phyloP scores from a whole-genome alignment of 257 asterid genomes.

The Capsicum rhomboideum region DNA sequence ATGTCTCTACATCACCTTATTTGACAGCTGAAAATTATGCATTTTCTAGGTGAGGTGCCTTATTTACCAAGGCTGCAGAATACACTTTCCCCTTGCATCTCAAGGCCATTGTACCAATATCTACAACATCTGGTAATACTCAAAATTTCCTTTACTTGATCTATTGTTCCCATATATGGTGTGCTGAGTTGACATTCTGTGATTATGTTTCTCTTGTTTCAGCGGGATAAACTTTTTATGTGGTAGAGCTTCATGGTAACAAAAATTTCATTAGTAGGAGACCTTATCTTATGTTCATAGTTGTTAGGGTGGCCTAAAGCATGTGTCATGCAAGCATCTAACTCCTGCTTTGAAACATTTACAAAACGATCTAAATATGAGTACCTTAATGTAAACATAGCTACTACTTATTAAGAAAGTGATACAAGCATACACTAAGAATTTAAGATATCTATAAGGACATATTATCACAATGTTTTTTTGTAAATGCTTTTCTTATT shows the following conservation, averaged over 20 bases:
- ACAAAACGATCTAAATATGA: neutral
- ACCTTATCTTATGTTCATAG: neutral
- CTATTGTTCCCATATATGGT: neutral
- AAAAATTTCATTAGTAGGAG: neutral
- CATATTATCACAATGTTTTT: neutral
- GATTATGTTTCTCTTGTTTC: neutral
- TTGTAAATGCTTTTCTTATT: neutral
- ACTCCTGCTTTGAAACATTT: neutral
- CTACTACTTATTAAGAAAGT: neutral
- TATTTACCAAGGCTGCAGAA: conserved; percentile 24
- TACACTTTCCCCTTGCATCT: conserved; percentile 25
- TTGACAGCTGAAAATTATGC: conserved; percentile 1
- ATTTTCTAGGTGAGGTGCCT: conserved; percentile 45
- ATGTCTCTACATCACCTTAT: neutral
- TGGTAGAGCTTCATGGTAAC: neutral
- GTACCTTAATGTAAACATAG: neutral
- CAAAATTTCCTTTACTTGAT: neutral
- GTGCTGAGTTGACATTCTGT: neutral
- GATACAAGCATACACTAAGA: neutral
- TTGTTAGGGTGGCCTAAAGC: neutral
- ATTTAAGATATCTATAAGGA: neutral
- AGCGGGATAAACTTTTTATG: neutral
- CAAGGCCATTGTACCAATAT: conserved; percentile 45
- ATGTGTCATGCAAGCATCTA: neutral
- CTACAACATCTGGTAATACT: conserved; percentile 53